Evolutionary conservation across 495 filamentous ascomycete genomes (phyloP).

Genomic region (Tuber indicum): DNA sequence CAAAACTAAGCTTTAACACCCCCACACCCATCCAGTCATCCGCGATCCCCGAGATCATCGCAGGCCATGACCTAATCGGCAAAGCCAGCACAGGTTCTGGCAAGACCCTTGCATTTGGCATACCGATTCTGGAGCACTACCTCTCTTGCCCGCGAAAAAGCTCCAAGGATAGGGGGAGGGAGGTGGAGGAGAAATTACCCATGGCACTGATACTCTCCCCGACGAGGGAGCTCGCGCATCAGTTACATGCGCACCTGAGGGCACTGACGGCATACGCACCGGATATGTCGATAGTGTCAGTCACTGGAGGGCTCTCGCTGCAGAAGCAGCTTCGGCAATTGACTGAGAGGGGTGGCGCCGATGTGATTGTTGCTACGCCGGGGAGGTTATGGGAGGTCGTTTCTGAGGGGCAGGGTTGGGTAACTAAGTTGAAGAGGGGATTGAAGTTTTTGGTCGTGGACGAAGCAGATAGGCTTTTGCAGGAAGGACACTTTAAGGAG

Average conservation of each 20-base stretch:
- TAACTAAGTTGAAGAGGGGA: conserved; percentile 54
- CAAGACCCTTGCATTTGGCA: conserved; percentile 76
- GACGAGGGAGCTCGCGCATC: conserved; percentile 87
- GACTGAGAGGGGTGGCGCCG: conserved; percentile 53
- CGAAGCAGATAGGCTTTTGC: conserved; percentile 87
- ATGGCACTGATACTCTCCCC: conserved; percentile 87
- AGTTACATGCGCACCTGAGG: conserved; percentile 73
- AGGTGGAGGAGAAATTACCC: conserved; percentile 48
- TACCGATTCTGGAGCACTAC: conserved; percentile 67
- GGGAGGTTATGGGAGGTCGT: conserved; percentile 92
- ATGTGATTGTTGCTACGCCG: conserved; percentile 87
- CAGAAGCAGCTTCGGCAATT: conserved; percentile 87
- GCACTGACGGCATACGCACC: conserved; percentile 58
- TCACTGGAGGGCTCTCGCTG: conserved; percentile 85
- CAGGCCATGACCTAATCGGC: conserved; percentile 69
- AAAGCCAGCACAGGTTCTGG: conserved; percentile 79
- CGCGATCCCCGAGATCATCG: conserved; percentile 69
- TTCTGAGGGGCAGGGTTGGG: conserved; percentile 56
- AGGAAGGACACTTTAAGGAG: conserved; percentile 92
- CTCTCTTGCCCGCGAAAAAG: conserved; percentile 37
- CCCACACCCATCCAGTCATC: conserved; percentile 73
- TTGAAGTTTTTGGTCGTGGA: conserved; percentile 84
- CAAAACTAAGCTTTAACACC: conserved; percentile 66
- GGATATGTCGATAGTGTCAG: conserved; percentile 62
- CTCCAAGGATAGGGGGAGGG: conserved; percentile 27